These are phyloP conservation scores for Dendrobium chrysotoxum DNA, from an alignment of 106 monocot species.

Conservation along the genomic window DNA sequence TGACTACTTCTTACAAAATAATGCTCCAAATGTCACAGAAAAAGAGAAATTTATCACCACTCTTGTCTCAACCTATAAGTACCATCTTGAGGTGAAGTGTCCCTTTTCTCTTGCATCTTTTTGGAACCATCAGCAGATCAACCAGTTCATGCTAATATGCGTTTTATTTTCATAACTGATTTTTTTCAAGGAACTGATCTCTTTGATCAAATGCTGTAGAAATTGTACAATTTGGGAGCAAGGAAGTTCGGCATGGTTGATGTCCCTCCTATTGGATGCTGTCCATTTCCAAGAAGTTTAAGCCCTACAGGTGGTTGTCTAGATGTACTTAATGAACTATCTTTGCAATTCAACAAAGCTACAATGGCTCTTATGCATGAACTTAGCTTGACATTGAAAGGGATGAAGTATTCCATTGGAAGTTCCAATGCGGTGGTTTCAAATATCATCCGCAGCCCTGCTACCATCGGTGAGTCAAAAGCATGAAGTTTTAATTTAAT, in stretches of 20 bases:
- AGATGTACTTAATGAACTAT: constrained; percentile 18
- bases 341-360: constrained; percentile 15
- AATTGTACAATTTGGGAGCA: constrained; percentile 24
- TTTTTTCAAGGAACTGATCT: not conserved
- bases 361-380: constrained; percentile 6
- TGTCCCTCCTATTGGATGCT: constrained; percentile 20
- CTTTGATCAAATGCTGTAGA: constrained; percentile 10
- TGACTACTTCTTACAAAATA: constrained; percentile 2
- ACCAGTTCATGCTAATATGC: too few relatives aligned
- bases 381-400: constrained; percentile 13
- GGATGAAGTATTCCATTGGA: constrained; percentile 32
- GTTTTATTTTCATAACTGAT: not conserved
- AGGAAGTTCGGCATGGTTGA: constrained; percentile 31
- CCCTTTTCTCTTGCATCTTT: not conserved
- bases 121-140: not conserved
- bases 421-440: constrained; percentile 11
- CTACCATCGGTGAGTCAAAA: constrained; percentile 2
- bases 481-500: not conserved
- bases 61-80: constrained; percentile 8
- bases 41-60: constrained; percentile 15
- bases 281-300: constrained; percentile 14
- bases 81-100: constrained; percentile 19
- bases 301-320: constrained; percentile 15
- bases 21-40: constrained; percentile 3
- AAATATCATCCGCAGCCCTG: not conserved